Evolutionary conservation across 2,329 filamentous ascomycete species (phyloP), one percentile per base, ranked within the genome.

Genomic region (Thielaviopsis populi): DNA sequence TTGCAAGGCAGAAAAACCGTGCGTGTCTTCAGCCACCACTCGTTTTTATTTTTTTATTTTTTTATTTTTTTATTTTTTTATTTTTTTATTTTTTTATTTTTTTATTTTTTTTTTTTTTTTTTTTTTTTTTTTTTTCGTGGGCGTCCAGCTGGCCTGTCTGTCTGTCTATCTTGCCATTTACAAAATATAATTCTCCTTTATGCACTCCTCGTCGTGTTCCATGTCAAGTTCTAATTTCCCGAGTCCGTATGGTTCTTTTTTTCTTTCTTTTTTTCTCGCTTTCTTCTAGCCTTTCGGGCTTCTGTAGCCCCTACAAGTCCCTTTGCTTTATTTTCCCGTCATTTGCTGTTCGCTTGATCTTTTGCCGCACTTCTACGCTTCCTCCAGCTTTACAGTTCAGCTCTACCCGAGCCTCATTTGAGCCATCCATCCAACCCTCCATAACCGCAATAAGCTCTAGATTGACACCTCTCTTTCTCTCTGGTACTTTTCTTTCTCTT

Each of bases 71-170:
- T 2, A 17, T 56, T 11, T 56, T 11, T 13, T 30, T 15, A 17
- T 54, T 54, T 17, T 54, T 54, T 33, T 67, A 60, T 69, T 69
- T 69, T 68, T 68, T 69, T 64, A 67, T 68, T 11, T 42, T n/a
- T 42, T 42, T 42, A 11, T 42, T 11, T 42, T 42, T 42, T 42
- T 7, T 22, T 22, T 13, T 48, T n/a, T 3, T 48, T 48, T 48
- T 48, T n/a, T 46, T 24, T 48, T 48, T 11, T 19, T 48, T 24
- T 22, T 13, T 22, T 48, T 19, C 2, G 43, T 48, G 43, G 43
- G 19, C 22, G 43, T 13, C 43, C 19, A n/a, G 43, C 22, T 22
- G 19, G 43, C 22, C 43, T 48, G 22, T n/a, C 43, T 48, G 43
- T 48, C 43, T 48, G 19, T 19, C 43, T n/a, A 48, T n/a, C n/a